Base-by-base conservation (phyloP, 2,329 filamentous ascomycete species). In the Lasiodiplodia theobromae region DNA sequence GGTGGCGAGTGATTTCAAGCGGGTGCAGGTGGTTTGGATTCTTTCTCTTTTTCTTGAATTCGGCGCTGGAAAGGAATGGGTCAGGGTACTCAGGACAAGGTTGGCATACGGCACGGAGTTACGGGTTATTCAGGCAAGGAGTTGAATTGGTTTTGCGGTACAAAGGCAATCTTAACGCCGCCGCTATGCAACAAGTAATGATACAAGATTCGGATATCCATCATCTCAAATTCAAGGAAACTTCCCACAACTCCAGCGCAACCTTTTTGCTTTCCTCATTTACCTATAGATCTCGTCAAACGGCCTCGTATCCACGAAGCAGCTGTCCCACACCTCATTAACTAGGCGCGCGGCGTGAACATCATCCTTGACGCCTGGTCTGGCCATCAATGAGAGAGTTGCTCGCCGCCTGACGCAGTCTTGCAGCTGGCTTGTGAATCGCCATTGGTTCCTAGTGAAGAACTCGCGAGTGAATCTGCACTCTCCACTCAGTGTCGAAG, bases 261-360 rank as follows among this genome's bases (percentile, higher is more conserved):
- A 16, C 16, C 6, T n/a, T 21, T 44, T n/a, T 40, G 2, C 23
- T 7, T 47, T 16, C 14, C 3, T 8, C 53, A 14, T 21, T 69
- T 31, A 95, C 79, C 93, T 90, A 80, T 97, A 99, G 66, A 99
- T 94, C 79, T 98, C 95, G 79, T 98, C 94, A 81, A 99, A 99
- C 2, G 96, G 96, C 76, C 96, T 86, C 4, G 95, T 98, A 81
- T 99, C 96, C 64, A 88, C 84, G 79, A 97, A 99, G 80, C 96
- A 99, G 74, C 94, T 97, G 73, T 97, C 94, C 93, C 95, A 99
- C n/a, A 99, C 96, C 80, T 97, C 91, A 80, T 98, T 96, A 69
- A 99, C 93, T 31, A 96, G 90, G 82, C 92, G 93, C 64, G 89
- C 87, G 4, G 96, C 96, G 73, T 98, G 92, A 16, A 90, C 89